Conservation (phyloP, 2,329 filamentous ascomycete species). For the Fusarium sterilihyphosum region DNA sequence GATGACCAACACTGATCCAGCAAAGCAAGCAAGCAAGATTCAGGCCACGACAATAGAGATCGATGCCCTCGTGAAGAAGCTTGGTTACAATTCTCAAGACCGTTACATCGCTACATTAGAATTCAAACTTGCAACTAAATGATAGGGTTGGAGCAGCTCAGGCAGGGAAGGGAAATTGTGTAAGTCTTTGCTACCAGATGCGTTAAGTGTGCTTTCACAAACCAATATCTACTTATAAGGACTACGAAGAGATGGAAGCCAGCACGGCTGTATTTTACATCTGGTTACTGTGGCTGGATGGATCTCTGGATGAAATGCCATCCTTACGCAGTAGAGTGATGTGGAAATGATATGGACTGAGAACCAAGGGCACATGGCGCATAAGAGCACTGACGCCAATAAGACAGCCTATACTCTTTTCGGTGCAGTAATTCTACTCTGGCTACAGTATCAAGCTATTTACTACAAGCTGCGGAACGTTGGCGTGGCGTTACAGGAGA, state of each 20-base stretch:
- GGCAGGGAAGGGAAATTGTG: too few species aligned
- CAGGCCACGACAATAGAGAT: too few species aligned
- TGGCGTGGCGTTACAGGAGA: accelerated
- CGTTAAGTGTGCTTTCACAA: too few species aligned
- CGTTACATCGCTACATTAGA: too few species aligned
- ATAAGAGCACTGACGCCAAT: background rate
- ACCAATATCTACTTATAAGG: background rate
- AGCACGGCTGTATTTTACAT: accelerated
- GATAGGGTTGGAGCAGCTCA: too few species aligned
- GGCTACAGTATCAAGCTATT: accelerated
- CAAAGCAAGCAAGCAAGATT: too few species aligned
- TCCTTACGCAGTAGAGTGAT: accelerated
- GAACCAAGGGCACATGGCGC: accelerated
- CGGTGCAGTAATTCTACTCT: accelerated
- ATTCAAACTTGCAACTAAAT: too few species aligned
- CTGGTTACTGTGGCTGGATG: accelerated
- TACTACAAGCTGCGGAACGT: accelerated
- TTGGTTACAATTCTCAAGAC: too few species aligned
- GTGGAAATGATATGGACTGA: accelerated
- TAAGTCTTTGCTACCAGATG: accelerated
- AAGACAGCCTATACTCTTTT: background rate
- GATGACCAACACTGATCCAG: too few species aligned
- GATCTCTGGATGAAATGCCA: background rate
- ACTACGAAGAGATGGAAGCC: accelerated
- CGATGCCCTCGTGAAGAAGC: too few species aligned